These are phyloP conservation scores for Hypomontagnella submonticulosa DNA, from an alignment of 495 filamentous ascomycete species.

Conservation along the genomic window DNA sequence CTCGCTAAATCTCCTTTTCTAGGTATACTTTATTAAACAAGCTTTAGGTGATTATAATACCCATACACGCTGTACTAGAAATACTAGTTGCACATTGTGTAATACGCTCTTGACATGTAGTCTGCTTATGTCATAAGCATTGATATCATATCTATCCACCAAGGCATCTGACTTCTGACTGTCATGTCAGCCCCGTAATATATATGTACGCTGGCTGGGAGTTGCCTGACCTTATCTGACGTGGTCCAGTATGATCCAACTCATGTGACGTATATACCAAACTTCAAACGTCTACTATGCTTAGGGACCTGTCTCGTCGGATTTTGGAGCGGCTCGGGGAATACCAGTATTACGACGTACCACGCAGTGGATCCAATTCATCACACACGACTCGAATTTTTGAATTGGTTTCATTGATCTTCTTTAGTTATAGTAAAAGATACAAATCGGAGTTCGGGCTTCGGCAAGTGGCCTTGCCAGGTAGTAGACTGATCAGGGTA, in stretches of 20 bases:
- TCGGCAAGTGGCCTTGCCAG: slow-evolving; percentile 20
- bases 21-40: too few species aligned
- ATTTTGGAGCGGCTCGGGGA: not conserved
- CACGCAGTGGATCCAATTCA: not conserved
- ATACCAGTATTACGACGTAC: slow-evolving; percentile 1
- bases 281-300: not conserved
- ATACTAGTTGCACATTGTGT: not conserved
- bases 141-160: too few species aligned
- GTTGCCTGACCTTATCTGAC: slow-evolving; percentile 5
- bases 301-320: not conserved
- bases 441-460: slow-evolving; percentile 39
- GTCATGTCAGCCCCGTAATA: not conserved
- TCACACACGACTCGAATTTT: slow-evolving; percentile 23
- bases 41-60: not conserved
- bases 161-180: too few species aligned
- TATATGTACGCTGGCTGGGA: not conserved
- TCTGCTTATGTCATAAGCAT: too few species aligned
- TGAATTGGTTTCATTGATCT: slow-evolving; percentile 43
- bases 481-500: slow-evolving; percentile 29
- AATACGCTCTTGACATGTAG: too few species aligned
- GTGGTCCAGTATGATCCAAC: slow-evolving; percentile 1
- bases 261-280: not conserved
- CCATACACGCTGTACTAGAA: slow-evolving; percentile 1
- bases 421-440: slow-evolving; percentile 41
- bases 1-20: too few species aligned